Percentiles rank a stretch among this genome's conserved stretches.
phyloP scores from a whole-genome alignment of 73 alveolate species.

The Paramecium sexaurelia region DNA sequence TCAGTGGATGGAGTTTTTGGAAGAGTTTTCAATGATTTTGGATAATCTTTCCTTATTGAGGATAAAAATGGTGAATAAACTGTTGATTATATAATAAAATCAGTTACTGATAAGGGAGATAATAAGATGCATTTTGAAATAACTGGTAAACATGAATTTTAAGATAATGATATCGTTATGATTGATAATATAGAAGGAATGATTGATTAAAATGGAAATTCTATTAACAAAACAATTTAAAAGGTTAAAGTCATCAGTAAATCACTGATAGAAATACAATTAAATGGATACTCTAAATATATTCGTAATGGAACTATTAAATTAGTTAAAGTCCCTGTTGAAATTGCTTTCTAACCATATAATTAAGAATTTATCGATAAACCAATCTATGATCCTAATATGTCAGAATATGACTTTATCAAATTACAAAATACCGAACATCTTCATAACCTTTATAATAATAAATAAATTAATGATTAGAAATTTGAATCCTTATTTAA shows the following conservation, averaged over 20 bases:
- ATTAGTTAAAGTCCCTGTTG: slow-evolving; percentile 76
- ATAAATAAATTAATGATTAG: slow-evolving; percentile 52
- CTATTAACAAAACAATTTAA: slow-evolving; percentile 73
- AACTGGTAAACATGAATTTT: slow-evolving; percentile 89
- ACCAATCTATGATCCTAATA: slow-evolving; percentile 72
- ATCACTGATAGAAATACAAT: slow-evolving; percentile 70
- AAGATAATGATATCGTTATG: slow-evolving; percentile 90
- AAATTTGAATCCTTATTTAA: slow-evolving; percentile 64
- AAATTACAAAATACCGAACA: slow-evolving; percentile 73
- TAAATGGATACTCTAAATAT: slow-evolving; percentile 69
- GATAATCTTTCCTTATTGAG: slow-evolving; percentile 84
- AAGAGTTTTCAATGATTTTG: slow-evolving; percentile 89
- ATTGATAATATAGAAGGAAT: slow-evolving; percentile 90
- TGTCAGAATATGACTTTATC: slow-evolving; percentile 75
- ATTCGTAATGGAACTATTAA: slow-evolving; percentile 78
- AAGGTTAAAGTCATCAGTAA: slow-evolving; percentile 74
- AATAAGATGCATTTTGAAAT: slow-evolving; percentile 69
- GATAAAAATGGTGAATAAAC: slow-evolving; percentile 96
- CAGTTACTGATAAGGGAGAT: slow-evolving; percentile 73
- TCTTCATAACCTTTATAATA: slow-evolving; percentile 68
- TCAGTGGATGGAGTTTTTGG: slow-evolving; percentile 87
- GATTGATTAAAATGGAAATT: slow-evolving; percentile 60
- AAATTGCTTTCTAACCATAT: slow-evolving; percentile 71
- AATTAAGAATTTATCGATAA: slow-evolving; percentile 65
- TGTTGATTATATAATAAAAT: slow-evolving; percentile 83